Evolutionary conservation across 345 rosid species (phyloP), one percentile per base, ranked within the genome.

Genomic region (Noccaea caerulescens): DNA sequence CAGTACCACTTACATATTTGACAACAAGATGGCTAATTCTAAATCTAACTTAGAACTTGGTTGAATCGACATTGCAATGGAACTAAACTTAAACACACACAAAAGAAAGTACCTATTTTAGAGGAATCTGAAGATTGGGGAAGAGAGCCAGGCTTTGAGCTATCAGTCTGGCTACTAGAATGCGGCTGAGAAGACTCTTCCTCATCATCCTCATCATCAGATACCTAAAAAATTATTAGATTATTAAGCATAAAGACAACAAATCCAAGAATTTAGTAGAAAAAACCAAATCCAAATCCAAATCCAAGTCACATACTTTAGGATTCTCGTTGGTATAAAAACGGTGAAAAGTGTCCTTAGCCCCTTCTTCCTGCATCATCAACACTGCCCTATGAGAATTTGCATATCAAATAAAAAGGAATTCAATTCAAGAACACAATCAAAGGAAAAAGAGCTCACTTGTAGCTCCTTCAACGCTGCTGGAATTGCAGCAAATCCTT

Each of bases 401-500:
- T 7, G 0, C 25, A 58, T 2, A 78, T 49, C 61, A 66, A 76
- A 77, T 6, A 12, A 32, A 32, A 18, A 1, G 12, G 23, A 33
- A 9, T 49, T 14, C 12, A 14, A 46, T 7, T 23, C 49, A 43
- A 42, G 25, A 38, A 39, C n/a, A 27, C 4, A 8, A 34, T 3
- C 2, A 38, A 25, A 27, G 37, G 6, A 5, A 43, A 51, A 20
- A 20, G 23, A 20, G 23, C 65, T 49, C 43, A 90, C 95, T 85
- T 85, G 86, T 1, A 88, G 76, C 69, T 82, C 86, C 55, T 82
- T 80, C 41, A 91, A 70, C 11, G 95, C 86, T 37, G 45, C 76
- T 33, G 92, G 92, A 68, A 91, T 85, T 69, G 93, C 91, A 0
- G 68, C 72, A 68, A 90, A 88, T 2, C 97, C 97, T 76, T 83